Conservation (phyloP, 1,284 basidiomycete species). For the Omphalotus olearius region DNA sequence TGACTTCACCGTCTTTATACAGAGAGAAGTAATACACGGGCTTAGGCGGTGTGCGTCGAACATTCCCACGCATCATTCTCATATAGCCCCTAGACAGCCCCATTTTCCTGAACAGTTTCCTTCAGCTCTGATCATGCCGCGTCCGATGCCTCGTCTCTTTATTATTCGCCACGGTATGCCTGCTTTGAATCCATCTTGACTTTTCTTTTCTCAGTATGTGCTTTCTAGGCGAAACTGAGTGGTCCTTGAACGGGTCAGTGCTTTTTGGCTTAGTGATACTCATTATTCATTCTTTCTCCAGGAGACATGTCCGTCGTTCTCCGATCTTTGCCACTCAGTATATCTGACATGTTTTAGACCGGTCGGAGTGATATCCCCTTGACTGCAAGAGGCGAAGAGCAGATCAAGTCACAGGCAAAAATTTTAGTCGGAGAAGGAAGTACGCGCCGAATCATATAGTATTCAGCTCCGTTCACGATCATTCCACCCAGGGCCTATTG, state of each 20-base stretch:
- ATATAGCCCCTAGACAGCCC: background rate
- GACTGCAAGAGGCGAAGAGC: slow-evolving; percentile 74
- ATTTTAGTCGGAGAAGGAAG: slow-evolving; percentile 74
- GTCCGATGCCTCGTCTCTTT: slow-evolving; percentile 71
- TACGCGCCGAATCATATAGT: slow-evolving; percentile 34
- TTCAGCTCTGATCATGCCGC: slow-evolving; percentile 20
- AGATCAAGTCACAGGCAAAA: slow-evolving; percentile 63
- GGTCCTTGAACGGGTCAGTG: slow-evolving; percentile 81
- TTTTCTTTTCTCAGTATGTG: slow-evolving; percentile 8
- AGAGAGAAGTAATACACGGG: too few relatives aligned
- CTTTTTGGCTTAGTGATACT: background rate
- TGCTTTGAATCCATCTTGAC: slow-evolving; percentile 8
- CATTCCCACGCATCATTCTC: background rate
- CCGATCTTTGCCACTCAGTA: background rate
- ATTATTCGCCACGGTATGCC: slow-evolving; percentile 69
- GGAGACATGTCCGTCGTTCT: slow-evolving; percentile 63
- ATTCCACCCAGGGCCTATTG: slow-evolving; percentile 61
- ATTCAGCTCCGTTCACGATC: background rate
- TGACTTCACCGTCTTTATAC: too few relatives aligned
- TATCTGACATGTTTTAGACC: slow-evolving; percentile 49
- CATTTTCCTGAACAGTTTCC: too few relatives aligned
- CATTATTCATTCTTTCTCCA: slow-evolving; percentile 21
- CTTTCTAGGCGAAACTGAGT: slow-evolving; percentile 84
- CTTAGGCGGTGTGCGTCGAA: background rate
- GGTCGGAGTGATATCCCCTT: slow-evolving; percentile 86